phyloP scores from a whole-genome alignment of 169 alveolate species.

The Plasmodium gaboni region DNA sequence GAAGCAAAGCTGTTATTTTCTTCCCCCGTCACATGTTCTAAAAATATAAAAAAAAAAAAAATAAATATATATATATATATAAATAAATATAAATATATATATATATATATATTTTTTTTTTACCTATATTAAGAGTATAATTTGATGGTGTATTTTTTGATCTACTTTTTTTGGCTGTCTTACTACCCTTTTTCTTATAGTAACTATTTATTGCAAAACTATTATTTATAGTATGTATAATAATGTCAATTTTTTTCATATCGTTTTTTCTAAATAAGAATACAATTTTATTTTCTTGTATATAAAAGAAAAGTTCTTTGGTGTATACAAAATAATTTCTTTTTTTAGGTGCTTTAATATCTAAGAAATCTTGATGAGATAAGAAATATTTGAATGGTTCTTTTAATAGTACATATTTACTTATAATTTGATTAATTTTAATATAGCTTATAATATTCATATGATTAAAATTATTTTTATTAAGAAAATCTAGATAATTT shows the following conservation, averaged over 20 bases:
- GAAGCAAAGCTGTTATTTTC: slow-evolving; percentile 32
- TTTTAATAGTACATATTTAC: slow-evolving; percentile 26
- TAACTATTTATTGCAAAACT: slow-evolving; percentile 37
- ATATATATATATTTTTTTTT: neutral
- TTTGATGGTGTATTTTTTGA: slow-evolving; percentile 30
- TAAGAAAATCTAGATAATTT: slow-evolving; percentile 28
- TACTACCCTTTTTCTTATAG: slow-evolving; percentile 7
- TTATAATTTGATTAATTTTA: slow-evolving; percentile 38
- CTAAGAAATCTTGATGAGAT: slow-evolving; percentile 35
- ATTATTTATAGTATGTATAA: slow-evolving; percentile 24
- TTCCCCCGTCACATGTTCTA: slow-evolving; percentile 24
- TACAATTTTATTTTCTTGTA: slow-evolving; percentile 34
- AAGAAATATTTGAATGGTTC: slow-evolving; percentile 49
- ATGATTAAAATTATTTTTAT: slow-evolving; percentile 28
- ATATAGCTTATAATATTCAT: slow-evolving; percentile 40
- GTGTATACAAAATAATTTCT: slow-evolving; percentile 55
- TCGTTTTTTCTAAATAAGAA: slow-evolving; percentile 41
- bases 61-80: neutral
- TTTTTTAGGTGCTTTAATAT: slow-evolving; percentile 10
- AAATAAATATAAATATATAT: neutral
- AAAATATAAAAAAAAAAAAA: neutral
- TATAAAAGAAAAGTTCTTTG: slow-evolving; percentile 47
- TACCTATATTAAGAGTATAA: slow-evolving; percentile 7
- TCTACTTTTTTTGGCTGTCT: slow-evolving; percentile 19
- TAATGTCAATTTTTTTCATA: slow-evolving; percentile 41